These are phyloP conservation scores for Magnaporthales sp. DNA, from an alignment of 2,329 filamentous ascomycete genomes.

Conservation along the genomic window DNA sequence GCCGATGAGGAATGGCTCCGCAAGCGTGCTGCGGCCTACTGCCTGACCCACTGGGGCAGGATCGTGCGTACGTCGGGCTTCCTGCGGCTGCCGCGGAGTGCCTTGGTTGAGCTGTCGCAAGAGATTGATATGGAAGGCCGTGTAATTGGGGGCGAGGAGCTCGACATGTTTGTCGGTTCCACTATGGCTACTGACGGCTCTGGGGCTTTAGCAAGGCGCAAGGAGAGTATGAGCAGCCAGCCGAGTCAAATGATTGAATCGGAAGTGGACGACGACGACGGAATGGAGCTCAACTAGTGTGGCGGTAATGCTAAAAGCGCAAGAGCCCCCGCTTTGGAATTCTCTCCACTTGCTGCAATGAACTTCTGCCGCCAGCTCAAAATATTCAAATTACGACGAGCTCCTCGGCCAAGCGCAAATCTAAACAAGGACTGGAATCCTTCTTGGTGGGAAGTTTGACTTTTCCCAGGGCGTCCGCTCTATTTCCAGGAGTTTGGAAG, in stretches of 20 bases:
- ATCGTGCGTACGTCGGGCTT: slow-evolving; percentile 87
- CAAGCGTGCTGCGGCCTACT: slow-evolving; percentile 78
- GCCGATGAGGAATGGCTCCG: slow-evolving; percentile 92
- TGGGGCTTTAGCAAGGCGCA: slow-evolving; percentile 32
- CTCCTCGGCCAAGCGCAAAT: background rate
- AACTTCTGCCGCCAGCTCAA: background rate
- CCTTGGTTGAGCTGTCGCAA: slow-evolving; percentile 84
- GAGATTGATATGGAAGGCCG: slow-evolving; percentile 91
- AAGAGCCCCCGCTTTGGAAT: background rate
- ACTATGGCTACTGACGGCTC: slow-evolving; percentile 33
- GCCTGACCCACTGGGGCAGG: slow-evolving; percentile 88
- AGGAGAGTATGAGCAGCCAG: slow-evolving; percentile 52
- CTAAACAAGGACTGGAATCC: background rate
- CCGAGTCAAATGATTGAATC: slow-evolving; percentile 49
- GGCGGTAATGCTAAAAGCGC: background rate
- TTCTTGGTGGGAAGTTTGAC: background rate
- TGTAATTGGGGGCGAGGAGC: slow-evolving; percentile 79
- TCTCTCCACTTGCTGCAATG: background rate
- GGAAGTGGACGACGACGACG: slow-evolving; percentile 28
- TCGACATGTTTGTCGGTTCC: slow-evolving; percentile 44
- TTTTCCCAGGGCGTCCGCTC: background rate
- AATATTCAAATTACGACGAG: background rate
- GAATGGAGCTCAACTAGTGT: slow-evolving; percentile 13
- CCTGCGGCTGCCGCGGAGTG: slow-evolving; percentile 65
- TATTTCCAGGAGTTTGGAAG: background rate